These are phyloP conservation scores for Chrysanthemum seticuspe DNA, from an alignment of 129 eudicot species.

Conservation along the genomic window DNA sequence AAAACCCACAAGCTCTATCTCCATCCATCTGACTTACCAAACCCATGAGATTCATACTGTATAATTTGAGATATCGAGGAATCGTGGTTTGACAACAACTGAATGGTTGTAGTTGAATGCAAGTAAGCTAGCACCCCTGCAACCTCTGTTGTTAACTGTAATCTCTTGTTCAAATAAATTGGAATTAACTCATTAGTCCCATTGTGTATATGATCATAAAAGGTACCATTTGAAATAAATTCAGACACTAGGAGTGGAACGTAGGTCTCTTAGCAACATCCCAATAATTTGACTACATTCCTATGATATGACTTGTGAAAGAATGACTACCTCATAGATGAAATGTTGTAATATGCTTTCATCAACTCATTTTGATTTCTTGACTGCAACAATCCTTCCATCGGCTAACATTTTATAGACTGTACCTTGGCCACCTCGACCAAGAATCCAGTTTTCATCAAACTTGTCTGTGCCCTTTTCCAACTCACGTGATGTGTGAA, in stretches of 20 bases:
- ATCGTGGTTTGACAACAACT: too few relatives aligned
- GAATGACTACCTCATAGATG: conserved; percentile 30
- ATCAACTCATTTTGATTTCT: conserved; percentile 27
- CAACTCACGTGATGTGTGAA: conserved; percentile 34
- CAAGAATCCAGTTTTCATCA: conserved; percentile 26
- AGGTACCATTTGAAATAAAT: conserved; percentile 37
- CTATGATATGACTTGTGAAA: conserved; percentile 30
- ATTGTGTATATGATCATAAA: conserved; percentile 26
- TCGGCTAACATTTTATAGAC: conserved; percentile 14
- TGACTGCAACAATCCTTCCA: conserved; percentile 33
- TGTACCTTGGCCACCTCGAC: conserved; percentile 41
- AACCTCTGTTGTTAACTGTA: conserved; percentile 30
- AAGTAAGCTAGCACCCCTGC: conserved; percentile 28
- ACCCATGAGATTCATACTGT: too few relatives aligned
- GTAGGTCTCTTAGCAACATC: conserved; percentile 34
- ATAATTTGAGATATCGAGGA: too few relatives aligned
- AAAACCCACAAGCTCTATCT: too few relatives aligned
- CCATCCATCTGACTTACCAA: too few relatives aligned
- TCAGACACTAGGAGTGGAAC: conserved; percentile 35
- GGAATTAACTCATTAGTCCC: neutral
- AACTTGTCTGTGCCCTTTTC: conserved; percentile 32
- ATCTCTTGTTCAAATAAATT: conserved; percentile 23
- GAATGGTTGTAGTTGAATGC: conserved; percentile 30
- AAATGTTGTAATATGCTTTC: conserved; percentile 21
- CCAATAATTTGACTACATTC: conserved; percentile 35